Conservation (phyloP, 805 yeast species). For the Hanseniaspora singularis region DNA sequence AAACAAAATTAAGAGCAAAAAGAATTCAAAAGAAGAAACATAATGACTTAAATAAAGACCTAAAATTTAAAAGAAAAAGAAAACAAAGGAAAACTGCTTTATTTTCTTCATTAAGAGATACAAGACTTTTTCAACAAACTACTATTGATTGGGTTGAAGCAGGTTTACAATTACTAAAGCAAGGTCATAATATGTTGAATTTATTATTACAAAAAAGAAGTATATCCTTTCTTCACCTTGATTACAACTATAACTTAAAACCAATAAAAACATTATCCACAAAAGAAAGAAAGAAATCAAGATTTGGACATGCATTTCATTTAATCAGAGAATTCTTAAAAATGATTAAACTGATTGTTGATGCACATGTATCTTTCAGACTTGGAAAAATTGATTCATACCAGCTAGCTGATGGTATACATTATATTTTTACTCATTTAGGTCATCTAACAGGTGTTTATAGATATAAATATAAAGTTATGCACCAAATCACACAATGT, state of each 20-base stretch:
- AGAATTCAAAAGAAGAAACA: conserved; percentile 31
- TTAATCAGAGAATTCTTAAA: conserved; percentile 78
- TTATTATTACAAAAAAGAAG: conserved; percentile 83
- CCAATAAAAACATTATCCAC: conserved; percentile 95
- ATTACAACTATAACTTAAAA: conserved; percentile 87
- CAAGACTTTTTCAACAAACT: conserved; percentile 85
- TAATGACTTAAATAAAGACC: conserved; percentile 25
- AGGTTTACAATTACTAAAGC: conserved; percentile 83
- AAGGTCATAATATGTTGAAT: conserved; percentile 89
- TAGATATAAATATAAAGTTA: conserved; percentile 90
- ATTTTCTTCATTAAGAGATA: conserved; percentile 52
- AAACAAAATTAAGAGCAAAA: conserved; percentile 51
- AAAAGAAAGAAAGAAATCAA: conserved; percentile 85
- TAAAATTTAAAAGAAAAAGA: conserved; percentile 21
- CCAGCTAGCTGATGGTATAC: conserved; percentile 88
- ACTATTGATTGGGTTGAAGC: conserved; percentile 98
- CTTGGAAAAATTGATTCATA: conserved; percentile 84
- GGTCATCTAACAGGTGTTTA: conserved; percentile 96
- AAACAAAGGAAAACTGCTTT: conserved; percentile 29
- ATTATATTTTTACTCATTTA: conserved; percentile 80
- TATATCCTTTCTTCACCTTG: conserved; percentile 80
- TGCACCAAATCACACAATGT: conserved; percentile 95
- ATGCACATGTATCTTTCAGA: conserved; percentile 83
- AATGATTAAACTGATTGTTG: conserved; percentile 75
- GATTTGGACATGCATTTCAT: conserved; percentile 95